Base-by-base conservation (phyloP, 805 yeast species). In the Nakazawaea ernobii region DNA sequence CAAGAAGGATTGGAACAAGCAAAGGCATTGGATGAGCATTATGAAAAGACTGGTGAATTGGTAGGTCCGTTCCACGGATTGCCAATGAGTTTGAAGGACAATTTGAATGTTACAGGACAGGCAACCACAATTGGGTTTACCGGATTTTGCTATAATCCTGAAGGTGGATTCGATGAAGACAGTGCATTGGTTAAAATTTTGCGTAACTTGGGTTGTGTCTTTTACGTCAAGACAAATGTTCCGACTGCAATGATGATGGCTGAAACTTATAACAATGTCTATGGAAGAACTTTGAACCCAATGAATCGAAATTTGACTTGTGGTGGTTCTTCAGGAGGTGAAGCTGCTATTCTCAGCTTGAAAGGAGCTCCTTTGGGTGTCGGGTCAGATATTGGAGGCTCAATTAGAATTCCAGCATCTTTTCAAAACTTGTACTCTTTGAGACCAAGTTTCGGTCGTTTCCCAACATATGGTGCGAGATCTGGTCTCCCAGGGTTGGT, bases 21-120 rank as follows among this genome's bases (percentile, higher is more conserved):
- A 7, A 61, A 71, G 54, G 67, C 59, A 45, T 66, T 81, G 50
- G 91, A 84, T 57, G 74, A 69, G 24, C 71, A 74, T 56, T 77
- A 53, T 48, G 61, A 59, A 45, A 53, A 68, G 38, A 62, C 72
- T 37, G 83, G 82, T 13, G 69, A 74, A 52, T 61, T 72, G 1
- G 57, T 76, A 32, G 87, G 87, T 28, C 82, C 85, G 1, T 69
- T 82, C 41, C 87, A 82, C 54, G 89, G 89, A 2, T 62, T 82
- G 29, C 89, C 88, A 56, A 61, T 57, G 57, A 64, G 56, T 0
- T 51, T 71, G 44, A 71, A 71, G 56, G 82, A 76, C 50, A 68
- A 70, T 42, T 62, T 73, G 46, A 68, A 73, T 48, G 55, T 79
- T 45, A 63, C 63, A 45, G 83, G 81, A 2, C 67, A 69, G 20